Percentiles rank a stretch among this genome's conserved stretches.
Evolutionary conservation across 2,329 filamentous ascomycete species (phyloP).

Genomic region (Xylariaceae sp.): DNA sequence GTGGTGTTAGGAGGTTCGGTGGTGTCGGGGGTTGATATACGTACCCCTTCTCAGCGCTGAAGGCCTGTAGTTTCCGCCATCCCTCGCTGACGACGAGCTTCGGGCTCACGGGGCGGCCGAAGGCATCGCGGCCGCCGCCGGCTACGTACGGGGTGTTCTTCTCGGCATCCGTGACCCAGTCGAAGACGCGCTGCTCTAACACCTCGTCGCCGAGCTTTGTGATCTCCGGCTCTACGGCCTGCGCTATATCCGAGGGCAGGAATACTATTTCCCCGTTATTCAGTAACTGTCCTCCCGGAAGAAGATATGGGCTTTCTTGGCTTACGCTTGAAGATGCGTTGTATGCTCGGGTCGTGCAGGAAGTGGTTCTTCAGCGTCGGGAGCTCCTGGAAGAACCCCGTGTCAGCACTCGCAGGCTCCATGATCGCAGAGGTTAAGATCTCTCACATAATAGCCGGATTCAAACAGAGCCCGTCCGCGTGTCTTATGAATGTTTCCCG

Average conservation of each 20-base stretch:
- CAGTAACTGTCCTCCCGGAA: neutral
- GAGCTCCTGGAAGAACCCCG: conserved; percentile 23
- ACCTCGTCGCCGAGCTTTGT: conserved; percentile 48
- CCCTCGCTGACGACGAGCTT: conserved; percentile 62
- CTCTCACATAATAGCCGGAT: conserved; percentile 31
- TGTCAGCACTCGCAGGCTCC: conserved; percentile 31
- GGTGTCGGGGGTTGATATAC: neutral
- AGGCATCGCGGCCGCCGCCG: conserved; percentile 55
- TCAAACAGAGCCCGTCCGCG: conserved; percentile 30
- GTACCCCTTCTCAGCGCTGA: conserved; percentile 53
- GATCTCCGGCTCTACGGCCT: conserved; percentile 42
- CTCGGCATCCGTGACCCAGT: conserved; percentile 61
- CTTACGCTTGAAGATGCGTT: conserved; percentile 21
- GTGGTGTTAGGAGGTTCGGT: neutral
- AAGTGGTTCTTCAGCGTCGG: conserved; percentile 24
- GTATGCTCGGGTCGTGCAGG: conserved; percentile 21
- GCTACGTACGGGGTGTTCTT: conserved; percentile 58
- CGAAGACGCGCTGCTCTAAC: conserved; percentile 51
- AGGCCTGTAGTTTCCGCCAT: conserved; percentile 59
- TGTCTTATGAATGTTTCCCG: conserved; percentile 19
- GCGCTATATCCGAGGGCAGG: conserved; percentile 40
- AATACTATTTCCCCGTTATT: conserved; percentile 40
- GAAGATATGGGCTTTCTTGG: neutral
- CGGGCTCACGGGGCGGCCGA: conserved; percentile 52
- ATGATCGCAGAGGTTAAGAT: conserved; percentile 12